Evolutionary conservation across 139 green algal genomes (phyloP).

Genomic region (Penium margaritaceum): DNA sequence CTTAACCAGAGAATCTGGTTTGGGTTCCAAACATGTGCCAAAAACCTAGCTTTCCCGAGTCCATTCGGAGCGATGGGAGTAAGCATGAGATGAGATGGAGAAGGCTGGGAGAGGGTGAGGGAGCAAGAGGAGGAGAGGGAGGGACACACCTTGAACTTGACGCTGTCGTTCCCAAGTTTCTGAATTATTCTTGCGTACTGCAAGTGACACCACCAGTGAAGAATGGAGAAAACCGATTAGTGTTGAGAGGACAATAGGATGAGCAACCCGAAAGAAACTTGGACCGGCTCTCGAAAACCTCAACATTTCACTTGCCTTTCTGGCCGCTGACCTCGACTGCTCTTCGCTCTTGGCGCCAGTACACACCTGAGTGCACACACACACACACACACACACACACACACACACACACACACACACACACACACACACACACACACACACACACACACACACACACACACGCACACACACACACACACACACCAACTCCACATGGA

Average conservation of each 20-base stretch:
- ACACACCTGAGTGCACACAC: slow-evolving; percentile 51
- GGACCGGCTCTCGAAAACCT: too few species aligned
- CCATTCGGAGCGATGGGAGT: too few species aligned
- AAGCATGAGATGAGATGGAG: neutral
- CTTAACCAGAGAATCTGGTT: too few species aligned
- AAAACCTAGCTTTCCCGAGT: too few species aligned
- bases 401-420: too few species aligned
- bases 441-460: too few species aligned
- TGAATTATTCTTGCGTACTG: slow-evolving; percentile 91
- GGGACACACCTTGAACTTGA: slow-evolving; percentile 62
- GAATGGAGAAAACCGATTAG: neutral
- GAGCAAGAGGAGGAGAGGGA: neutral
- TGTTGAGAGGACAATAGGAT: neutral
- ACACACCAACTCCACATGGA: too few species aligned
- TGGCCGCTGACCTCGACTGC: slow-evolving; percentile 57
- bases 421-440: too few species aligned
- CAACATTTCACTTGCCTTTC: slow-evolving; percentile 52
- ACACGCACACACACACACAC: too few species aligned
- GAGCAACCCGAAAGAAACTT: too few species aligned
- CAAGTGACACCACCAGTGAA: neutral
- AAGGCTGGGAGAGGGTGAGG: neutral
- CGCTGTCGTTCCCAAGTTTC: slow-evolving; percentile 71
- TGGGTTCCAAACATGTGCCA: too few species aligned
- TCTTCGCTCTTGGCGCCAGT: slow-evolving; percentile 86
- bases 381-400: too few species aligned